Conservation (phyloP, 2,329 filamentous ascomycete genomes). For the Neonectria hederae region DNA sequence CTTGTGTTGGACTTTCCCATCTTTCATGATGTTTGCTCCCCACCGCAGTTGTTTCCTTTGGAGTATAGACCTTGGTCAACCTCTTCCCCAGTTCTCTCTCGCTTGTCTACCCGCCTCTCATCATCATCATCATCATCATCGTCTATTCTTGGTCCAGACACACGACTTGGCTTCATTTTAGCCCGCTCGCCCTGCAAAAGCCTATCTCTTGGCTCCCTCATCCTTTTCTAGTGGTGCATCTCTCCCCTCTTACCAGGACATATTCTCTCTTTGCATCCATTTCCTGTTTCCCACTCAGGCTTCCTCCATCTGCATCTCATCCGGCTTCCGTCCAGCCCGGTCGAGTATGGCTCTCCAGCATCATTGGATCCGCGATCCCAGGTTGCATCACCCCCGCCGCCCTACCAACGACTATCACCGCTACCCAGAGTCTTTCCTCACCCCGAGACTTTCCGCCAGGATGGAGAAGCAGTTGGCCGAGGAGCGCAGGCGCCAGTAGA, state of each 20-base stretch:
- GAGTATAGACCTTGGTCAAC: neutral
- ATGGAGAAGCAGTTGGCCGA: conserved; percentile 34
- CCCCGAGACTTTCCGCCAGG: conserved; percentile 13
- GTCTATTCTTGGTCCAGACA: conserved; percentile 2
- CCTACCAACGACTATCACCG: conserved; percentile 28
- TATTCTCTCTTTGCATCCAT: neutral
- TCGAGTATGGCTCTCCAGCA: conserved; percentile 39
- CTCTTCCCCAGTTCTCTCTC: neutral
- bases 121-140: conserved; percentile 18
- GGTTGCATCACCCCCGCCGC: conserved; percentile 24
- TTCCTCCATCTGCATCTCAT: neutral
- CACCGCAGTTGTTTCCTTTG: neutral
- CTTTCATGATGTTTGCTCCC: neutral
- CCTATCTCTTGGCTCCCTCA: neutral
- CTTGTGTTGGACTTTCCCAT: neutral
- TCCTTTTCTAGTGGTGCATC: neutral
- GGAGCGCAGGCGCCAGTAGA: conserved; percentile 27
- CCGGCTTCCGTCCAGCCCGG: conserved; percentile 3
- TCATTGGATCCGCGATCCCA: conserved; percentile 30
- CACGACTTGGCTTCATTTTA: conserved; percentile 9
- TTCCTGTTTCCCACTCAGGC: neutral
- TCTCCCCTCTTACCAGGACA: neutral
- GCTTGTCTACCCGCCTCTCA: neutral
- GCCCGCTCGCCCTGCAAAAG: neutral
- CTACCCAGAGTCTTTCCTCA: conserved; percentile 20